Base-by-base conservation (phyloP, 768 basidiomycete genomes). In the Auricularia heimuer region DNA sequence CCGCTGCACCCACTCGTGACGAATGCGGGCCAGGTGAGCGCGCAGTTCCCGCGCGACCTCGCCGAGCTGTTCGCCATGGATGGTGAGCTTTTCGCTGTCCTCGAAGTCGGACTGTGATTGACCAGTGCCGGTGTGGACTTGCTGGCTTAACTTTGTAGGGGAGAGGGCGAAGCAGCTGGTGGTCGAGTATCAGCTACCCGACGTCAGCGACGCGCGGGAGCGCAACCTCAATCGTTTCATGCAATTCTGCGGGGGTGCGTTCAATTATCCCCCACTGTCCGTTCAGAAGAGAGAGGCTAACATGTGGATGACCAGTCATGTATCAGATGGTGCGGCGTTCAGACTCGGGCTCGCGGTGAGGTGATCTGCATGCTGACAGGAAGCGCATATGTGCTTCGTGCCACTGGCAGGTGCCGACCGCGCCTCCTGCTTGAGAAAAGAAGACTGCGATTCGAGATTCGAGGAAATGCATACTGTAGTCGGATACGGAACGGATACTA, bases 141-240 rank as follows among this genome's bases (percentile, higher is more conserved):
- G 29, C 29, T 29, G 29, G 29, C 29, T 2, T 29, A 29, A 29
- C 29, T 29, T 29, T 29, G 11, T 42, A 69, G 68, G 54, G 21
- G 64, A 63, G 3, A 71, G 69, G 10, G 75, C 74, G 0, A 70
- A 70, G 14, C 63, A 65, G 33, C 72, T 77, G 16, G 65, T 74
- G 64, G 44, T 65, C n/a, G 76, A 78, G 21, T 79, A 77, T 67
- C 74, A 67, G 24, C 64, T 75, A 10, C 54, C 61, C 12, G 76
- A 76, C 36, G 68, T 77, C 4, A 75, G 77, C 0, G 78, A 78
- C 12, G 73, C 74, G 29, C 74, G 78, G 60, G 80, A 81, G 39
- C 71, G 72, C n/a, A 85, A 85, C 67, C 70, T 85, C 65, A 86
- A 85, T 67, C 70, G 73, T 36, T 78, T 86, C 71, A 81, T 85